Conservation (phyloP, 768 basidiomycete genomes). For the Psilocybe sp. region DNA sequence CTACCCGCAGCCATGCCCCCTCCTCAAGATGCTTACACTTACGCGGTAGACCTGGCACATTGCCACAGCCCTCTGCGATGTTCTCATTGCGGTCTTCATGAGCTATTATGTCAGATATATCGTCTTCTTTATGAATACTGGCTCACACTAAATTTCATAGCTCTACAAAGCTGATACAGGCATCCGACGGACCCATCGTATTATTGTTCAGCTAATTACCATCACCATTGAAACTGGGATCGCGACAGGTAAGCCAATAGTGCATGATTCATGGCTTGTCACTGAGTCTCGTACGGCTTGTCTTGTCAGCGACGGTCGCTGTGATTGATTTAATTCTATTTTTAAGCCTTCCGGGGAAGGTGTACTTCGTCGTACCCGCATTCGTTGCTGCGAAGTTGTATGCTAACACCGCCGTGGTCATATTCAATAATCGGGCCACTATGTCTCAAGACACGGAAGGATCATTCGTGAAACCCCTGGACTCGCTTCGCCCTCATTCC, state of each 20-base stretch:
- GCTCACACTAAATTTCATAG: background rate
- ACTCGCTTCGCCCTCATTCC: too few species aligned
- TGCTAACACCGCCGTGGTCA: conserved; percentile 12
- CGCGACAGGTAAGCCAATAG: too few species aligned
- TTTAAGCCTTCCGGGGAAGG: conserved; percentile 13
- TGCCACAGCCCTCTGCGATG: conserved; percentile 17
- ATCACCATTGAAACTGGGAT: conserved; percentile 20
- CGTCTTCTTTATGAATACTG: background rate
- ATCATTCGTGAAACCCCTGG: too few species aligned
- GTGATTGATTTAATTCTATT: conserved; percentile 15
- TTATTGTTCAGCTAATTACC: conserved; percentile 7
- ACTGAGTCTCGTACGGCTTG: too few species aligned
- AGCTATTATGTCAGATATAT: conserved; percentile 16
- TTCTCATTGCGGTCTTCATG: conserved; percentile 19
- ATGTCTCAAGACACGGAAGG: too few species aligned
- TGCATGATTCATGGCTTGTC: too few species aligned
- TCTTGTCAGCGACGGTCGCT: conserved; percentile 18
- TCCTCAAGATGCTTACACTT: background rate
- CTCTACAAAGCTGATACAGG: background rate
- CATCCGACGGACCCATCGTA: conserved; percentile 8
- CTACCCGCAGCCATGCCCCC: background rate
- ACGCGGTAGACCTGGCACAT: conserved; percentile 17
- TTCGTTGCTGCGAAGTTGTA: conserved; percentile 21
- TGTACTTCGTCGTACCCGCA: conserved; percentile 16
- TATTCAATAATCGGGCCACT: too few species aligned